Evolutionary conservation across 495 filamentous ascomycete genomes (phyloP).

Genomic region (Xylaria palmicola): DNA sequence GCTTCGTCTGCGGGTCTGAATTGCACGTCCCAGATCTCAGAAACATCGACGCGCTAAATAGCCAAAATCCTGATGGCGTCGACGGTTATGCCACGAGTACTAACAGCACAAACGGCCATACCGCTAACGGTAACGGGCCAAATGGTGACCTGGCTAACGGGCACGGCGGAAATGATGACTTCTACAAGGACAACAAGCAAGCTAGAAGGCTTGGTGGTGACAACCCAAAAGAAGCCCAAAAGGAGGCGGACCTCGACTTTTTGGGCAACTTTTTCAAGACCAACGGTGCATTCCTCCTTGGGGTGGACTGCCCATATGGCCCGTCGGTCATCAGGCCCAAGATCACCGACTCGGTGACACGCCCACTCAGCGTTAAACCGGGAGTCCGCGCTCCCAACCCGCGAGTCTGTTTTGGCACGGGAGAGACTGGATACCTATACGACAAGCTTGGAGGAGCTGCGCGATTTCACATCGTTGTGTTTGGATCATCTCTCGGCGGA

Average conservation of each 20-base stretch:
- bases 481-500: constrained; percentile 32
- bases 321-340: neutral
- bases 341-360: neutral
- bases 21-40: constrained; percentile 20
- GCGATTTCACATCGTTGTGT: constrained; percentile 33
- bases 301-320: constrained; percentile 24
- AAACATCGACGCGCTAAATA: constrained; percentile 7
- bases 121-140: neutral
- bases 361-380: constrained; percentile 15
- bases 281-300: constrained; percentile 30
- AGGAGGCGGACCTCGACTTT: constrained; percentile 16
- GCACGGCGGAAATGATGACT: neutral
- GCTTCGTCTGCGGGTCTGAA: constrained; percentile 35
- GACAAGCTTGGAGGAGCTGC: constrained; percentile 27
- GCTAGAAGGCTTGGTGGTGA: neutral
- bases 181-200: neutral
- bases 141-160: neutral
- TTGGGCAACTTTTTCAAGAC: constrained; percentile 25
- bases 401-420: constrained; percentile 28
- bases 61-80: neutral
- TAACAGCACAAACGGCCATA: too few species aligned
- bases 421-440: constrained; percentile 35
- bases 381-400: constrained; percentile 39
- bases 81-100: neutral
- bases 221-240: neutral